phyloP scores from a whole-genome alignment of 1,284 basidiomycete species.

The Trametes pubescens region DNA sequence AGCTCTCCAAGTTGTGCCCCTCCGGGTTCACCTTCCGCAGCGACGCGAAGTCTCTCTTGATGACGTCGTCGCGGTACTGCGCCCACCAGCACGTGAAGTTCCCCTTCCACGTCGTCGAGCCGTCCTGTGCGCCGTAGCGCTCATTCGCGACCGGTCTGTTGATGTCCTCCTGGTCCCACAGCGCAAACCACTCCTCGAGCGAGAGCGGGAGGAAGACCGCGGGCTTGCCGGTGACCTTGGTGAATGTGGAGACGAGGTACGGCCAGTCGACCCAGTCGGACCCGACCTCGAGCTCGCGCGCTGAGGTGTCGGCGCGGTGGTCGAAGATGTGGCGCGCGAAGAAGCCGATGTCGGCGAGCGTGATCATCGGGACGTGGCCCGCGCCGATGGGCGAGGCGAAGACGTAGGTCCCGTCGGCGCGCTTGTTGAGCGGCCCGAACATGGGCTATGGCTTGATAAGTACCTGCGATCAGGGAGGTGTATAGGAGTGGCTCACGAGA shows the following conservation, averaged over 20 bases:
- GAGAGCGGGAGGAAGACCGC: constrained; percentile 49
- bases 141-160: constrained; percentile 48
- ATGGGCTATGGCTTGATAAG: constrained; percentile 22
- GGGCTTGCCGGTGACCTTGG: constrained; percentile 52
- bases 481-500: constrained; percentile 37
- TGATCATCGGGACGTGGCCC: constrained; percentile 42
- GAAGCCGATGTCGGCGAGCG: constrained; percentile 45
- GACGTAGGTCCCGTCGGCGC: constrained; percentile 41
- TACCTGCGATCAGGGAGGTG: not conserved
- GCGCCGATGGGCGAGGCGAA: constrained; percentile 36
- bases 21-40: constrained; percentile 48
- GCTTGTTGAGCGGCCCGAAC: constrained; percentile 39
- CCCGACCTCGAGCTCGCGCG: constrained; percentile 51
- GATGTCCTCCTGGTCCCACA: constrained; percentile 40
- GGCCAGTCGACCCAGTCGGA: constrained; percentile 55
- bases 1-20: constrained; percentile 37
- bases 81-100: constrained; percentile 54
- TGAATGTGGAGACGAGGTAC: constrained; percentile 52
- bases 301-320: constrained; percentile 50
- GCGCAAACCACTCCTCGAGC: constrained; percentile 52
- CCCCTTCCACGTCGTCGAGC: constrained; percentile 46
- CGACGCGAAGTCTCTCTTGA: constrained; percentile 53
- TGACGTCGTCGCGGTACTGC: constrained; percentile 50
- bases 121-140: not conserved
- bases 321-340: constrained; percentile 52